Evolutionary conservation across 305 asterid genomes (phyloP), one percentile per base, ranked within the genome.

Genomic region (Fraxinus albicans): DNA sequence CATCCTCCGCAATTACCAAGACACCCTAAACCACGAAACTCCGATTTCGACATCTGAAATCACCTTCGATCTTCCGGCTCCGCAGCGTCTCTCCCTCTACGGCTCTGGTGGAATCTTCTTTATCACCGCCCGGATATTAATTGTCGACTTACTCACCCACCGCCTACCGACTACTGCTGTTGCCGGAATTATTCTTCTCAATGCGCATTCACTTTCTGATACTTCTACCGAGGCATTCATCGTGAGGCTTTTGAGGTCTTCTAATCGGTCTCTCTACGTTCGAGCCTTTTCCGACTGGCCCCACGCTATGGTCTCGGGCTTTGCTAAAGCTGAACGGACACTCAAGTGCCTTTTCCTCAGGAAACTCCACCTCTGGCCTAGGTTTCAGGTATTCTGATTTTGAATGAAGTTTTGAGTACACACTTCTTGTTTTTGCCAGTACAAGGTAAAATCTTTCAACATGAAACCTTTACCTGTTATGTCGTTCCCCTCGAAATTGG

Each of bases 171-270:
- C 95, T 27, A 89, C 91, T 55, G 65, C 93, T 1, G 86, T 96
- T 8, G 93, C 98, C n/a, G 99, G 98, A 65, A 85, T 96, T 82
- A 73, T 94, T 73, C 87, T 96, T 50, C 89, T 96, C 33, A 96
- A 96, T 82, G 98, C 91, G 4, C 96, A 96, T 86, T 85, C 97
- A 2, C 87, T 96, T 78, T 90, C 97, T 17, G 98, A 94, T 82
- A 91, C 98, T 67, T 91, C 97, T 0, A 96, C 99, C 0, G 98
- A 96, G 89, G 98, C 98, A 21, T 96, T 96, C 86, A 94, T 94
- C 80, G 95, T 96, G 33, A 84, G 98, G 80, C 90, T 96, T 82
- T 79, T 96, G 78, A 91, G 98, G 79, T 88, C 93, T 15, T 80
- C 91, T 21, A 91, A 93, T 79, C 86, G 89, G 8, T 81, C 87